phyloP scores from a whole-genome alignment of 179 eudicot genomes.

The Beta macrorhiza region DNA sequence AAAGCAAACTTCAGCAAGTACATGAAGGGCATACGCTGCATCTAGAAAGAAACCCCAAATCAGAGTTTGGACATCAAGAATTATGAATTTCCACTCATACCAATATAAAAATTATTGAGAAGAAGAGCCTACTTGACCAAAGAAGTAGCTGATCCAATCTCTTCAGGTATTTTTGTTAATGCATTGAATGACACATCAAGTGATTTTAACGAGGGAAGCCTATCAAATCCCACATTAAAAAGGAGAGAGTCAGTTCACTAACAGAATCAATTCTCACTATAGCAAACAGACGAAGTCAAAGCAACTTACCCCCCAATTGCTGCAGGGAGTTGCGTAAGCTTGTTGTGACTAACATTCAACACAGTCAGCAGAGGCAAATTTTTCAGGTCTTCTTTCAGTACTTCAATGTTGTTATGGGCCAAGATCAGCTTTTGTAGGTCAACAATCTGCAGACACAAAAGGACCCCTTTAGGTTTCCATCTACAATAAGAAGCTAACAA shows the following conservation, averaged over 20 bases:
- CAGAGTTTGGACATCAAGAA: background rate
- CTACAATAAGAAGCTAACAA: slow-evolving; percentile 18
- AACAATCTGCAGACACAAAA: slow-evolving; percentile 58
- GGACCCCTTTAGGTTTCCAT: slow-evolving; percentile 15
- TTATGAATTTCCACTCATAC: background rate
- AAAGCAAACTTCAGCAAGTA: slow-evolving; percentile 6
- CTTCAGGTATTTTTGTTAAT: slow-evolving; percentile 61
- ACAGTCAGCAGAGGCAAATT: slow-evolving; percentile 66
- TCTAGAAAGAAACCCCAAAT: background rate
- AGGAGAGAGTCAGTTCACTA: slow-evolving; percentile 14
- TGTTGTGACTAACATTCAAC: slow-evolving; percentile 89
- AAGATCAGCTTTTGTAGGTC: slow-evolving; percentile 93
- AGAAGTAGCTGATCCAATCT: slow-evolving; percentile 78
- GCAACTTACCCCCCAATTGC: slow-evolving; percentile 88
- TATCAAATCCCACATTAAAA: slow-evolving; percentile 32
- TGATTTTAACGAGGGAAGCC: slow-evolving; percentile 72
- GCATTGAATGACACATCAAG: slow-evolving; percentile 77
- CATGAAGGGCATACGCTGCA: background rate
- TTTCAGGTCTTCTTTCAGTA: slow-evolving; percentile 69
- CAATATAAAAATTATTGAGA: slow-evolving; percentile 1
- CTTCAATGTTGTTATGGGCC: slow-evolving; percentile 87
- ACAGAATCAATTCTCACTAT: background rate
- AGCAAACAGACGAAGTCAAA: slow-evolving; percentile 12
- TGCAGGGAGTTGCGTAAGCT: slow-evolving; percentile 75
- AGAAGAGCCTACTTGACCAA: slow-evolving; percentile 74